These are phyloP conservation scores for Scenedesmus sp. DNA, from an alignment of 163 green algal genomes.

Conservation along the genomic window DNA sequence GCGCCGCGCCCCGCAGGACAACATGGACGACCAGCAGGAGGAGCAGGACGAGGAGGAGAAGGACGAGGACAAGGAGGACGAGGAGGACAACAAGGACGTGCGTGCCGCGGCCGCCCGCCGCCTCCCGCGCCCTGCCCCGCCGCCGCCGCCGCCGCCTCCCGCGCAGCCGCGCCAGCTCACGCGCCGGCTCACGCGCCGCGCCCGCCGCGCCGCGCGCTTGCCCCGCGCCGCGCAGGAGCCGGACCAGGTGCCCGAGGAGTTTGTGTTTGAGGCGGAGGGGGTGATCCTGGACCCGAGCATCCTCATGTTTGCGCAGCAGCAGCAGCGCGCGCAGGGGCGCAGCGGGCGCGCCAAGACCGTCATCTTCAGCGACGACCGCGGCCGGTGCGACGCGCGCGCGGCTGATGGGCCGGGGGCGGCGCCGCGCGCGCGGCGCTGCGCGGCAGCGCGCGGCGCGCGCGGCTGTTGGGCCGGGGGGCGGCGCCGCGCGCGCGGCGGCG, in stretches of 20 bases:
- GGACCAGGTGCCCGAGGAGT: conserved; percentile 96
- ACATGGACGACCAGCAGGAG: conserved; percentile 69
- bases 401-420: background rate
- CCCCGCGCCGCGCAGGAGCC: conserved; percentile 52
- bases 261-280: conserved; percentile 98
- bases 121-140: too few species aligned
- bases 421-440: too few species aligned
- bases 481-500: too few species aligned
- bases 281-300: conserved; percentile 91
- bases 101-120: too few species aligned
- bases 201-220: too few species aligned
- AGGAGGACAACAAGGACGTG: conserved; percentile 57
- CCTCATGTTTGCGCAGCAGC: conserved; percentile 91
- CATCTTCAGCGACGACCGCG: conserved; percentile 98
- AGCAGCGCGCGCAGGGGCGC: conserved; percentile 81
- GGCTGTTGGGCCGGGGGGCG: too few species aligned
- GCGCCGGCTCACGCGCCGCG: too few species aligned
- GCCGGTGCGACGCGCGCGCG: conserved; percentile 61
- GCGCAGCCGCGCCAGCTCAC: too few species aligned
- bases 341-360: conserved; percentile 93
- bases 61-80: conserved; percentile 71
- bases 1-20: conserved; percentile 44
- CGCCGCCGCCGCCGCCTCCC: too few species aligned
- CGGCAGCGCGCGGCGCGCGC: too few species aligned
- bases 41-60: conserved; percentile 82